Base-by-base conservation (phyloP, 179 eudicot species). In the Dionaea muscipula region DNA sequence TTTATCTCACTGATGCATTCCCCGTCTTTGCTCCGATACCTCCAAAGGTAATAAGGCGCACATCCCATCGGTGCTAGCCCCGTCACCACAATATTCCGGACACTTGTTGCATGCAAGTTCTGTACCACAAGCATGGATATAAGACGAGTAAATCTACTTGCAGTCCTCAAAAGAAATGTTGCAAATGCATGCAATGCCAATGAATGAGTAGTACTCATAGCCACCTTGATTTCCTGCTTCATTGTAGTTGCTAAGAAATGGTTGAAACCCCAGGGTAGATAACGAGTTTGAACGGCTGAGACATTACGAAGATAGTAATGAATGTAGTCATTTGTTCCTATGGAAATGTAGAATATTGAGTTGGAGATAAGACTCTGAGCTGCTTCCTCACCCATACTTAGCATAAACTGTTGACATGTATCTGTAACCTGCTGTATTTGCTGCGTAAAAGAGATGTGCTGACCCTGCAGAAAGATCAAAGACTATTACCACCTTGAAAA, bases 51-150 rank as follows among this genome's bases (percentile, higher is more conserved):
- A 72, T 75, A 81, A 52, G 96, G 96, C 45, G 91, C 84, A 55
- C 96, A 88, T 2, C 96, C 96, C 72, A 88, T 68, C 0, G 96
- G 96, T 20, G 94, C 84, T 35, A 85, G 64, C 54, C 96, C 96
- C 85, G 77, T 79, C 37, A 88, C 73, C 62, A 88, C 84, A 50
- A 85, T 75, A 67, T 76, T 81, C 68, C 94, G 73, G 15, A 75
- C 88, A 56, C 70, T 72, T 41, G 71, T 67, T 18, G 56, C 63
- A 47, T 82, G 74, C 68, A 88, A 56, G 65, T 82, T 85, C 96
- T 85, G 74, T 64, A 59, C 35, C 37, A n/a, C n/a, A n/a, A n/a
- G n/a, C n/a, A n/a, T n/a, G n/a, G n/a, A n/a, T n/a, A n/a, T n/a
- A 38, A 38, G 3, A 38, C 3, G 43, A 4, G 15, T 9, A 38